Evolutionary conservation across 2,329 filamentous ascomycete species (phyloP).

Genomic region (Lojkania enalia): DNA sequence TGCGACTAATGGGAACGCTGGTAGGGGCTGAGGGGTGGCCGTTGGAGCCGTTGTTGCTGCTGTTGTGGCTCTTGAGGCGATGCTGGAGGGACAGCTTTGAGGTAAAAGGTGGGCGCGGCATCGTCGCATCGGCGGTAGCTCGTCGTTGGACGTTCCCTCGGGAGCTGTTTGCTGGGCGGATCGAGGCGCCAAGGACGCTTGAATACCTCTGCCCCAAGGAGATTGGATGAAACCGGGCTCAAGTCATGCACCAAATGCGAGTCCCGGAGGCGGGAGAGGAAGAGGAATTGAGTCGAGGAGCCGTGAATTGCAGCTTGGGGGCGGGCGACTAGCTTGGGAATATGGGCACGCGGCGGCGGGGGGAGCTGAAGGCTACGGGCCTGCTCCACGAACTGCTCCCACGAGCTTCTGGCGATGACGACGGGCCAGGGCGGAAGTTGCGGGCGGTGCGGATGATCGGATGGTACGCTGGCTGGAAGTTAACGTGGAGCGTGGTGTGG

Average conservation of each 20-base stretch:
- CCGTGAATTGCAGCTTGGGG: constrained; percentile 1
- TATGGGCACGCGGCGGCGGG: constrained; percentile 5
- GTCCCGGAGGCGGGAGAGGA: background rate
- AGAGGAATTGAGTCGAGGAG: background rate
- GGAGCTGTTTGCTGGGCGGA: constrained; percentile 15
- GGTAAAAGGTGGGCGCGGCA: constrained; percentile 42
- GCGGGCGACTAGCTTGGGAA: too few species aligned
- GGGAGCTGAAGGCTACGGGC: too few species aligned
- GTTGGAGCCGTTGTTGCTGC: constrained; percentile 45
- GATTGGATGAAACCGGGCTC: constrained; percentile 5
- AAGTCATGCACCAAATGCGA: constrained; percentile 9
- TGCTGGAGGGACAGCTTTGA: constrained; percentile 58
- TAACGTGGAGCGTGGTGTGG: too few species aligned
- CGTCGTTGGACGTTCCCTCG: too few species aligned
- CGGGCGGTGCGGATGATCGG: too few species aligned
- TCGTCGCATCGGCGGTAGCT: constrained; percentile 25
- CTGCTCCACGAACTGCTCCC: too few species aligned
- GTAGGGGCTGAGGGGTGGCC: constrained; percentile 35
- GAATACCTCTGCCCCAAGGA: constrained; percentile 11
- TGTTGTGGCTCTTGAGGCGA: constrained; percentile 55
- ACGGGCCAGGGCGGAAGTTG: too few species aligned
- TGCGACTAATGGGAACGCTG: constrained; percentile 34
- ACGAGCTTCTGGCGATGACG: too few species aligned
- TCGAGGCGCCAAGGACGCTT: constrained; percentile 25
- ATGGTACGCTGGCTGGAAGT: too few species aligned